Evolutionary conservation across 2,329 filamentous ascomycete species (phyloP).

Genomic region (Aspergillus transmontanensis): DNA sequence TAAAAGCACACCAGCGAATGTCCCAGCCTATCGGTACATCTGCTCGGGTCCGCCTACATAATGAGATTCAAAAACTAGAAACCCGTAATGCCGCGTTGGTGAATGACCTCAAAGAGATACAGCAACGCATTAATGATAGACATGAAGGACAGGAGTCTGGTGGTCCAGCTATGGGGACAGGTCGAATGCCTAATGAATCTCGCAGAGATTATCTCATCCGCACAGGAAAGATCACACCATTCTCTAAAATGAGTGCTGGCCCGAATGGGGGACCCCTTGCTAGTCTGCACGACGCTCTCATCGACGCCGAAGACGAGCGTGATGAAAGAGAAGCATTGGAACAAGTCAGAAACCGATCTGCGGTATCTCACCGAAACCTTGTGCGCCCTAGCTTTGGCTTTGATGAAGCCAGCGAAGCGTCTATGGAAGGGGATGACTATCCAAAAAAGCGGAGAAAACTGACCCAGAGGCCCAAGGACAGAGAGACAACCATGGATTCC

Average conservation of each 20-base stretch:
- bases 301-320: constrained; percentile 77
- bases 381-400: constrained; percentile 72
- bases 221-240: constrained; percentile 96
- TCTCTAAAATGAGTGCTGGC: constrained; percentile 73
- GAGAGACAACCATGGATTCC: neutral
- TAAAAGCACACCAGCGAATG: constrained; percentile 60
- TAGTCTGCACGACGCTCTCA: constrained; percentile 73
- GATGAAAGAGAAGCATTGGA: constrained; percentile 54
- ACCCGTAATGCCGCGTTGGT: constrained; percentile 66
- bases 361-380: constrained; percentile 71
- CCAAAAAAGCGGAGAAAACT: constrained; percentile 41
- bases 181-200: constrained; percentile 74
- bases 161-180: constrained; percentile 46
- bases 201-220: constrained; percentile 88
- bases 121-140: constrained; percentile 76
- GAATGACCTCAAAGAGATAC: constrained; percentile 77
- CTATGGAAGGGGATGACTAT: constrained; percentile 30
- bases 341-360: constrained; percentile 39
- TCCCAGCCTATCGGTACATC: constrained; percentile 57
- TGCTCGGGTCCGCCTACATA: constrained; percentile 47
- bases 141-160: constrained; percentile 58
- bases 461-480: constrained; percentile 9
- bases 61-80: constrained; percentile 67
- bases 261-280: constrained; percentile 62
- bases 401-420: constrained; percentile 40